Evolutionary conservation across 345 rosid genomes (phyloP).

Genomic region (Aquilaria sinensis): DNA sequence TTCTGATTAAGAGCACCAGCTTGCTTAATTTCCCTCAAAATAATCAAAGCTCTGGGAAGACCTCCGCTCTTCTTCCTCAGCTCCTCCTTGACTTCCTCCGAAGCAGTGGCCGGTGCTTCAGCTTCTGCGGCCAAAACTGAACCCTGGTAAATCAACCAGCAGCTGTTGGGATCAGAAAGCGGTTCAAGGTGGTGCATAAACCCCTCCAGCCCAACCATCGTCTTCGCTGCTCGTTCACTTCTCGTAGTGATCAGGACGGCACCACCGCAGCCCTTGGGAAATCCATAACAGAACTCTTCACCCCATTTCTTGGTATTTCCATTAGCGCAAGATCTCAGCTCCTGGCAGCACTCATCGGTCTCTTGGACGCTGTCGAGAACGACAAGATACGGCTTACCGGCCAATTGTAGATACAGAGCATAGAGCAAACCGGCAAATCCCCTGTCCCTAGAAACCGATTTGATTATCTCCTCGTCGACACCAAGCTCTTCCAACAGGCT

Average conservation of each 20-base stretch:
- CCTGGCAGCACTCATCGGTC: constrained; percentile 19
- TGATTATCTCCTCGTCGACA: constrained; percentile 25
- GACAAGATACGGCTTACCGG: constrained; percentile 46
- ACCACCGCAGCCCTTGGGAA: constrained; percentile 52
- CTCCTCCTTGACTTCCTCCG: constrained; percentile 19
- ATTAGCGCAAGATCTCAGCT: constrained; percentile 7
- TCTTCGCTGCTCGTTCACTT: constrained; percentile 22
- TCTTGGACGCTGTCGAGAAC: constrained; percentile 37
- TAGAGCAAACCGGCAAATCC: constrained; percentile 20
- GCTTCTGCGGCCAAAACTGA: not conserved
- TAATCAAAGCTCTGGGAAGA: constrained; percentile 33
- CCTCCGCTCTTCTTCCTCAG: constrained; percentile 37
- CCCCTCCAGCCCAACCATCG: constrained; percentile 37
- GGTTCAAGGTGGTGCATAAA: constrained; percentile 28
- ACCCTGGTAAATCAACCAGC: constrained; percentile 32
- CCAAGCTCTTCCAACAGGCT: constrained; percentile 31
- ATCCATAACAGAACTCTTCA: constrained; percentile 29
- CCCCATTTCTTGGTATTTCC: constrained; percentile 15
- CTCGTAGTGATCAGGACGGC: constrained; percentile 42
- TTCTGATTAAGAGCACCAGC: no score
- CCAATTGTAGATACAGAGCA: constrained; percentile 30
- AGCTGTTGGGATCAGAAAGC: constrained; percentile 17
- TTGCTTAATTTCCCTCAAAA: constrained; percentile 23
- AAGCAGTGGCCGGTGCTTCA: not conserved
- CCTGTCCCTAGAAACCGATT: not conserved